Evolutionary conservation across 345 rosid species (phyloP).

Genomic region (Alliaria petiolata): DNA sequence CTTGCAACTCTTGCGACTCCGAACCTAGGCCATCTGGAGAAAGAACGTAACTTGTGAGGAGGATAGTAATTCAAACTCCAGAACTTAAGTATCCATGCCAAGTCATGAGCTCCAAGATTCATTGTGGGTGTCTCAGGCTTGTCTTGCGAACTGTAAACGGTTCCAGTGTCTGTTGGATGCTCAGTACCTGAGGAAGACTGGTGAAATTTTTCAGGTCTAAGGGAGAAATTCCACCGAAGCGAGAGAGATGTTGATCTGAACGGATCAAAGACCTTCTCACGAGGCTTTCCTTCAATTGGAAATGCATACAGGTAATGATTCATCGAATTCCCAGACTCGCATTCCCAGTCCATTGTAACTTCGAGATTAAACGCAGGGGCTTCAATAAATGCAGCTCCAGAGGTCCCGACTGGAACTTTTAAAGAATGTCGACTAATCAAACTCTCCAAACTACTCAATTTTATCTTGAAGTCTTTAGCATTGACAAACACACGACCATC

Average conservation of each 20-base stretch:
- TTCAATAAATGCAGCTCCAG: conserved; percentile 62
- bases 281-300: conserved; percentile 79
- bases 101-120: conserved; percentile 92
- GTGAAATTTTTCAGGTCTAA: conserved; percentile 58
- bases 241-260: conserved; percentile 94
- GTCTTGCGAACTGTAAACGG: conserved; percentile 8
- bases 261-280: conserved; percentile 83
- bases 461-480: conserved; percentile 75
- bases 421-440: conserved; percentile 52
- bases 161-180: conserved; percentile 22
- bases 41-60: conserved; percentile 86
- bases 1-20: conserved; percentile 76
- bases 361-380: conserved; percentile 76
- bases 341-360: conserved; percentile 92
- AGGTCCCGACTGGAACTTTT: conserved; percentile 51
- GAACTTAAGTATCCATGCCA: conserved; percentile 85
- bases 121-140: conserved; percentile 61
- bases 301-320: conserved; percentile 91
- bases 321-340: conserved; percentile 81
- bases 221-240: conserved; percentile 85
- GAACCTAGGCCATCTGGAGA: conserved; percentile 95
- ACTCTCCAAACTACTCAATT: conserved; percentile 85
- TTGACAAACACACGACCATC: conserved; percentile 79
- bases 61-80: conserved; percentile 85
- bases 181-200: conserved; percentile 42